Base-by-base conservation (phyloP, 202 grass and related monocot genomes). In the Setaria viridis region DNA sequence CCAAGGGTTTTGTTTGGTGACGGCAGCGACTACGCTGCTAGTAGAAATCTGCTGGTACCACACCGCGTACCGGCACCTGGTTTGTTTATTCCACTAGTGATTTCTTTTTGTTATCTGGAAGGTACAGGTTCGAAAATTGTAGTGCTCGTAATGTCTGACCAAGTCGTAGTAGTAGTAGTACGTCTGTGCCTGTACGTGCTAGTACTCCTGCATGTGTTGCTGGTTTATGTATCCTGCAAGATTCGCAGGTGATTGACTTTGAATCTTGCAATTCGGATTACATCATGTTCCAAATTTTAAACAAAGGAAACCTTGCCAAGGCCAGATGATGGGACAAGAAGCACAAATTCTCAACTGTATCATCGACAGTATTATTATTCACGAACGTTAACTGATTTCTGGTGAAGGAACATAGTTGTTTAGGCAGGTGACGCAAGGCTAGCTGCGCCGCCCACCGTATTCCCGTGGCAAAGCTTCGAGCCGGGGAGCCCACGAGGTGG, bases 371-470 rank as follows among this genome's bases (percentile, higher is more conserved):
- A 25, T 48, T 33, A 33, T 43, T 43, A 12, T 19, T 13, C 13
- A 4, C 21, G 30, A 9, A 11, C 11, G 48, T 12, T 37, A 78
- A 83, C 74, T 56, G 80, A 77, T 71, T 78, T 63, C 65, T 3
- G 65, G 42, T 34, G 17, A 74, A 56, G 30, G 48, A 79, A 50
- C 32, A n/a, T 42, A 80, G 20, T 5, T 17, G 10, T 16, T 59
- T 35, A 70, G 12, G 75, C 42, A 41, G 67, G 80, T 32, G 80
- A 74, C 25, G 74, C 53, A 1, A 55, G 6, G 20, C 80, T 17
- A 30, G 48, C 50, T 56, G 9, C 39, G 43, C 56, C 46, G 66
- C 80, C 67, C 87, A 74, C 74, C 29, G 57, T 41, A 35, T 80
- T 48, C 41, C 58, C 42, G 80, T 32, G 79, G 20, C 51, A 62